phyloP scores from a whole-genome alignment of 768 basidiomycete species.

The Amanita rimosa region DNA sequence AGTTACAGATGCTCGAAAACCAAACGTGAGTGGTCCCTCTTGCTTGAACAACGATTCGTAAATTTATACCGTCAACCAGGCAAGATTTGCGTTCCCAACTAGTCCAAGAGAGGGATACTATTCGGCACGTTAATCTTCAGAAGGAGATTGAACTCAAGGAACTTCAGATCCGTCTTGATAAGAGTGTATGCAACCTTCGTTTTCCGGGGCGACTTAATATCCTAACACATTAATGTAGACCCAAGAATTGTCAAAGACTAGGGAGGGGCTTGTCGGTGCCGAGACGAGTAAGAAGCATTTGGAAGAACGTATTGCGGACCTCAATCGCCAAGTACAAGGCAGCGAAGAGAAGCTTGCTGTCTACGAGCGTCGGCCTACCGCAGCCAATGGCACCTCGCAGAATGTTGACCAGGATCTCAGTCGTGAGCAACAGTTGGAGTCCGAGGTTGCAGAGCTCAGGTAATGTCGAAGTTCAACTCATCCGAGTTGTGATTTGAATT shows the following conservation, averaged over 20 bases:
- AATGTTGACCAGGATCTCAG: conserved; percentile 34
- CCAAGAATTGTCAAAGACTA: conserved; percentile 53
- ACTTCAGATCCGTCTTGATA: conserved; percentile 61
- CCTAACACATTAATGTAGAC: conserved; percentile 26
- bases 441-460: conserved; percentile 81
- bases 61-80: conserved; percentile 22
- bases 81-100: conserved; percentile 67
- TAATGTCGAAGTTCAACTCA: conserved; percentile 17
- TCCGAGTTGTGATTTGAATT: neutral
- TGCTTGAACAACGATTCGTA: neutral
- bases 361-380: conserved; percentile 58
- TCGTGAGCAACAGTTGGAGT: conserved; percentile 71
- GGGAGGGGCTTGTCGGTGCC: conserved; percentile 59
- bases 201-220: neutral
- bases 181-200: conserved; percentile 34
- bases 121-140: conserved; percentile 66
- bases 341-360: conserved; percentile 80
- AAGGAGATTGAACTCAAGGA: conserved; percentile 76
- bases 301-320: conserved; percentile 56
- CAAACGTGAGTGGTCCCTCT: conserved; percentile 48
- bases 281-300: conserved; percentile 74
- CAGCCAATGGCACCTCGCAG: conserved; percentile 19
- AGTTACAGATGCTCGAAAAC: conserved; percentile 64
- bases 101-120: conserved; percentile 59
- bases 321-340: conserved; percentile 55